These are phyloP conservation scores for Aspergillus aculeatinus DNA, from an alignment of 2,329 filamentous ascomycete species.

Conservation along the genomic window DNA sequence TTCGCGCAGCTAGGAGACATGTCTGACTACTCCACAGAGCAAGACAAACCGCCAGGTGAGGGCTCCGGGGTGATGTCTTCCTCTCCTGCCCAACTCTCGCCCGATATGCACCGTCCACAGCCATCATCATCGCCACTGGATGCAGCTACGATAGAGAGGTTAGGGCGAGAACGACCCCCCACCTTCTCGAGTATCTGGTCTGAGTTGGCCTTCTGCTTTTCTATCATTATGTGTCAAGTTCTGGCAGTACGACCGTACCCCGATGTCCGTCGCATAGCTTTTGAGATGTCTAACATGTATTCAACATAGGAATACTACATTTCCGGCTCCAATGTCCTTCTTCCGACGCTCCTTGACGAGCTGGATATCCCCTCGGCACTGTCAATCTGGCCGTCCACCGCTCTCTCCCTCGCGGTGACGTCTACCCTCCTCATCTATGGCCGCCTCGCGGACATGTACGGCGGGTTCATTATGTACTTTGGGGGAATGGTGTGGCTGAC, in stretches of 20 bases:
- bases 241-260: constrained; percentile 51
- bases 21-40: too few species aligned
- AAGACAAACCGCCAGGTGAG: too few species aligned
- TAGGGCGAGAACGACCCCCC: too few species aligned
- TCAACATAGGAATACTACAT: constrained; percentile 66
- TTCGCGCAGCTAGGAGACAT: too few species aligned
- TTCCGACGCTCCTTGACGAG: constrained; percentile 63
- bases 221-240: constrained; percentile 63
- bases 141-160: too few species aligned
- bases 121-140: too few species aligned
- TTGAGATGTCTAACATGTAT: not conserved
- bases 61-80: too few species aligned
- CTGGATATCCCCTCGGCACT: constrained; percentile 68
- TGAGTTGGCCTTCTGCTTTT: constrained; percentile 63
- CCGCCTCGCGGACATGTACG: constrained; percentile 60
- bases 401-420: constrained; percentile 52
- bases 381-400: constrained; percentile 54
- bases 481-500: constrained; percentile 63
- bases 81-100: too few species aligned
- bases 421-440: constrained; percentile 56
- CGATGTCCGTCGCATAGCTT: not conserved
- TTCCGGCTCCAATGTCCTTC: constrained; percentile 68
- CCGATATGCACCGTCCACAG: too few species aligned
- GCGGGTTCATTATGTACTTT: constrained; percentile 63
- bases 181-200: constrained; percentile 12